phyloP scores from a whole-genome alignment of 2,329 filamentous ascomycete genomes.

The Colletotrichum sidae region DNA sequence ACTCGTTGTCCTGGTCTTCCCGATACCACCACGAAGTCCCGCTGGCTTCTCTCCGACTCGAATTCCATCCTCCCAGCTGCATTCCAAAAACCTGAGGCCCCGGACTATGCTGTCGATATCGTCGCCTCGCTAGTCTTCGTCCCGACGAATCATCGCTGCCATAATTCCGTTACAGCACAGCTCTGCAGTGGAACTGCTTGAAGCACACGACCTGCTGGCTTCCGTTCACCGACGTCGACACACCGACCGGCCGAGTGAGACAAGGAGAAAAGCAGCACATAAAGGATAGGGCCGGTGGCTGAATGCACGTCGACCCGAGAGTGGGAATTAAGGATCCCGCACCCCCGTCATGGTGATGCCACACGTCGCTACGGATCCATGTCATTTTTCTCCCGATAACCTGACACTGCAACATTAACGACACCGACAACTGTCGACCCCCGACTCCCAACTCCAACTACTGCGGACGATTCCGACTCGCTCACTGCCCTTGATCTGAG shows the following conservation, averaged over 20 bases:
- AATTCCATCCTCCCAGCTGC: neutral
- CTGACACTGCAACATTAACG: neutral
- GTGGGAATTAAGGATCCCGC: slow-evolving; percentile 26
- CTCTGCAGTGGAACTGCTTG: slow-evolving; percentile 13
- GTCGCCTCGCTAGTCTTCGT: slow-evolving; percentile 19
- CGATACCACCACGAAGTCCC: neutral
- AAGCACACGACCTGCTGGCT: slow-evolving; percentile 6
- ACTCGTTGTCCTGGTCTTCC: slow-evolving; percentile 15
- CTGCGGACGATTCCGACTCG: too few relatives aligned
- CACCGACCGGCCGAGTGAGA: neutral
- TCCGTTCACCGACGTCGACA: slow-evolving; percentile 1
- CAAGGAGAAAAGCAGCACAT: neutral
- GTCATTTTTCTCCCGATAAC: slow-evolving; percentile 6
- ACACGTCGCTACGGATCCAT: slow-evolving; percentile 33
- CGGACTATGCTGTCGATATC: slow-evolving; percentile 12
- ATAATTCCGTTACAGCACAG: neutral
- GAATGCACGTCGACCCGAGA: slow-evolving; percentile 24
- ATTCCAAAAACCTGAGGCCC: slow-evolving; percentile 1
- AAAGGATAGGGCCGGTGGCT: slow-evolving; percentile 8
- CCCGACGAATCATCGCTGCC: slow-evolving; percentile 26
- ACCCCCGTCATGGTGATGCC: slow-evolving; percentile 37
- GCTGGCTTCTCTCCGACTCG: neutral
- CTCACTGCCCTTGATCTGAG: too few relatives aligned
- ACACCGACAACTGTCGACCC: neutral
- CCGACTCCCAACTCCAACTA: neutral